These are phyloP conservation scores for Boletellus ananas DNA, from an alignment of 768 basidiomycete genomes.

Conservation along the genomic window DNA sequence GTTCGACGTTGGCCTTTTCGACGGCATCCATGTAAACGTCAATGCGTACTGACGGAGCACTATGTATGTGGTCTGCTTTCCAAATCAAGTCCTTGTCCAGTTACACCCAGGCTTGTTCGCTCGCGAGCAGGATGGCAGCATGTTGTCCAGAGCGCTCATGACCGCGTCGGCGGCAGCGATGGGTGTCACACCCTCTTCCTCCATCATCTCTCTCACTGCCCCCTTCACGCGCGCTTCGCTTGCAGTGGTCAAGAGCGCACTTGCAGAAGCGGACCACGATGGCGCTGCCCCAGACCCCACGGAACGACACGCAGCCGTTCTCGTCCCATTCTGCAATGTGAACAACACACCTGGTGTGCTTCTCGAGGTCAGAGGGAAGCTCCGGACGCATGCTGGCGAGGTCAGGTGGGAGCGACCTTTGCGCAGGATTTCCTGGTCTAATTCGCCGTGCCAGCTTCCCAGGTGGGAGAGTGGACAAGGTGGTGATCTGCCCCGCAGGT, in stretches of 20 bases:
- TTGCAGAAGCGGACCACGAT: slow-evolving; percentile 19
- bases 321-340: slow-evolving; percentile 78
- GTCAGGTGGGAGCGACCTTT: slow-evolving; percentile 50
- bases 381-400: slow-evolving; percentile 76
- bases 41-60: no score
- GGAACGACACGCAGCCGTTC: slow-evolving; percentile 59
- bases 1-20: slow-evolving; percentile 70
- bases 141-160: slow-evolving; percentile 27
- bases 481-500: slow-evolving; percentile 26
- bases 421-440: background rate
- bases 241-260: slow-evolving; percentile 26
- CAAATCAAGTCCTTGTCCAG: background rate
- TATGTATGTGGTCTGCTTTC: background rate
- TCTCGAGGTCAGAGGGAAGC: slow-evolving; percentile 63
- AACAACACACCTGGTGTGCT: slow-evolving; percentile 60
- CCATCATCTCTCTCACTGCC: slow-evolving; percentile 30
- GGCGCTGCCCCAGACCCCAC: slow-evolving; percentile 15
- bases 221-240: slow-evolving; percentile 38
- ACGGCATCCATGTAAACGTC: slow-evolving; percentile 65
- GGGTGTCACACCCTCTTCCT: slow-evolving; percentile 4
- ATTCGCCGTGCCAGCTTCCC: slow-evolving; percentile 54
- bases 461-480: slow-evolving; percentile 67
- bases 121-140: slow-evolving; percentile 18
- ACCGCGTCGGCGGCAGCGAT: slow-evolving; percentile 8
- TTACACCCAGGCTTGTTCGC: background rate